Base-by-base conservation (phyloP, 2,329 filamentous ascomycete genomes). In the Cadophora sp. region DNA sequence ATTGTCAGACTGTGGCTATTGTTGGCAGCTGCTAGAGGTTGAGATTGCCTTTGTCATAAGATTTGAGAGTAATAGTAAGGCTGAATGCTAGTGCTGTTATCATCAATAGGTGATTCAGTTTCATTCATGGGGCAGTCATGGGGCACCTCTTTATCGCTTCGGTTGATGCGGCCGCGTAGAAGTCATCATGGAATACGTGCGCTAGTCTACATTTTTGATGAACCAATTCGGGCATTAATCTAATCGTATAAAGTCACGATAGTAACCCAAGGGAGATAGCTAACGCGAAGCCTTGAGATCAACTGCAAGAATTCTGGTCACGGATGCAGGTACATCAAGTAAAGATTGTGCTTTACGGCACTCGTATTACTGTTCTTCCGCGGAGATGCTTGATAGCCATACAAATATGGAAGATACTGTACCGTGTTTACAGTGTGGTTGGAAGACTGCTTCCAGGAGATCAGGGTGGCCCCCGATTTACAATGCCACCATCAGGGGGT, bases 81-180 rank as follows among this genome's bases (percentile, higher is more conserved):
- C 40, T 65, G 40, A 53, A 27, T 14, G 29, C 34, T 34, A 51
- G 59, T 48, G 43, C 27, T 48, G 24, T 50, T 62, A 37, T 59
- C 55, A 14, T 40, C 34, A 22, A 16, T 14, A 22, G 24, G 19
- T 34, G 31, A n/a, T 7, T 9, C 26, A 34, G 19, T 37, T 3
- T 16, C 16, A 26, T 26, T 24, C 27, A 31, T 9, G 3, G 5
- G 27, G 27, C 16, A 26, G 14, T 24, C 27, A 31, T 9, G 3
- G 5, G 27, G 27, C 12, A 19, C 16, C 27, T 29, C 16, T 31
- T 2, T 55, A 29, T 27, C 24, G 51, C 19, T 4, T 31, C 31
- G 4, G 16, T 31, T 55, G 27, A 16, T 14, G 51, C 51, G 26
- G 27, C 26, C 26, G 27, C n/a, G n/a, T 37, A 29, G 7, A 37